Evolutionary conservation across 2,329 filamentous ascomycete species (phyloP), one percentile per base, ranked within the genome.

Genomic region (Fusarium pseudocircinatum): DNA sequence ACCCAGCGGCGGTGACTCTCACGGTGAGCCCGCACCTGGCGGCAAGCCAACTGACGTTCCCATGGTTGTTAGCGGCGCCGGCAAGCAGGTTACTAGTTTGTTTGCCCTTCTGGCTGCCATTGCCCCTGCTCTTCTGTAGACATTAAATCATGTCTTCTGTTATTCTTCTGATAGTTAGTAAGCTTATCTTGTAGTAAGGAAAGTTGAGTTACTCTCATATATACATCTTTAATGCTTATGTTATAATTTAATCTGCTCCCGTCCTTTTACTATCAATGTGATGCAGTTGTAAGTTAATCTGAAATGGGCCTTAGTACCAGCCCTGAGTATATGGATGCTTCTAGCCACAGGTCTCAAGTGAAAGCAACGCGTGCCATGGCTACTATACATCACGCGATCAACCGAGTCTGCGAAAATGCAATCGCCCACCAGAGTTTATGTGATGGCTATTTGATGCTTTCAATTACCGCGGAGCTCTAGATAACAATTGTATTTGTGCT

Each of bases 71-170:
- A 67, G 32, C 56, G 37, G 58, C 26, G 75, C 71, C 16, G 47
- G 42, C 52, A 76, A 76, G 60, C 61, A 75, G 52, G 72, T 60
- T 37, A 44, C 71, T 59, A 71, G 61, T 53, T 36, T 49, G 24
- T 34, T 76, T 52, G 71, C 72, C 18, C 43, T 73, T 42, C 59
- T 76, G 12, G 74, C 74, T 53, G 69, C 63, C 24, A 16, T 63
- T 9, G 73, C 42, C 36, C 49, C 32, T 4, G 74, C 74, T 30
- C 49, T 66, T 30, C 49, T 76, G n/a, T 76, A 76, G 18, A 14
- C 20, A 40, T 40, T 8, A 7, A 40, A 13, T 22, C 7, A 13
- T 39, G 20, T 22, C 13, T 14, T 40, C 13, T 22, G 6, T 40
- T 24, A 7, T 43, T 43, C 40, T 43, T 43, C 14, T 16, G 6